Evolutionary conservation across 495 filamentous ascomycete genomes (phyloP).

Genomic region (Neurospora discreta): DNA sequence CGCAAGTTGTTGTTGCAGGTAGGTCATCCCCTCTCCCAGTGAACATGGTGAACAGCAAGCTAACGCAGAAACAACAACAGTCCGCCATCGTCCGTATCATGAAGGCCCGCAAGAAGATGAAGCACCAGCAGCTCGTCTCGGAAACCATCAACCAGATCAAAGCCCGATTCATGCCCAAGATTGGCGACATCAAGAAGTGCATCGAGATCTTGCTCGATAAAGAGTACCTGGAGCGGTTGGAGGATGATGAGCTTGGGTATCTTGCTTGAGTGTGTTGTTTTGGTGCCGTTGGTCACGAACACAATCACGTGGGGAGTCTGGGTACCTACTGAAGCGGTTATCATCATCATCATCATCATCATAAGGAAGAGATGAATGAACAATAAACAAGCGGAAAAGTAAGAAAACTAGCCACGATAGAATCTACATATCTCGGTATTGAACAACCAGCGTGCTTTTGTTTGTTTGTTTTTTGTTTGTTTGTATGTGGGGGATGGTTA

Average conservation of each 20-base stretch:
- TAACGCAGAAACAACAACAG: slow-evolving; percentile 40
- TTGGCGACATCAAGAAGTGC: slow-evolving; percentile 96
- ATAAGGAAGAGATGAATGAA: too few relatives aligned
- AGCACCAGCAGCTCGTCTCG: slow-evolving; percentile 83
- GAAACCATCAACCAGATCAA: slow-evolving; percentile 94
- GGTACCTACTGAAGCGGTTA: too few relatives aligned
- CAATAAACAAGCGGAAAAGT: too few relatives aligned
- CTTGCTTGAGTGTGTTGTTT: slow-evolving; percentile 45
- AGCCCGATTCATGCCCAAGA: slow-evolving; percentile 84
- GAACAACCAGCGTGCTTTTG: too few relatives aligned
- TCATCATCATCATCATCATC: too few relatives aligned
- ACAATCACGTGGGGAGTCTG: not conserved
- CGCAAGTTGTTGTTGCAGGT: slow-evolving; percentile 94
- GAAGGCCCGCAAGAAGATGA: slow-evolving; percentile 98
- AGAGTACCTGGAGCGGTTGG: slow-evolving; percentile 92
- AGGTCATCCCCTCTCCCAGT: not conserved
- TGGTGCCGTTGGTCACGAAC: not conserved
- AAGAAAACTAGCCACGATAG: too few relatives aligned
- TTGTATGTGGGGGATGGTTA: too few relatives aligned
- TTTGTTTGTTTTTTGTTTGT: too few relatives aligned
- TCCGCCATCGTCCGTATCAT: slow-evolving; percentile 98
- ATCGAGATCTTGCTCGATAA: slow-evolving; percentile 99
- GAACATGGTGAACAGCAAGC: not conserved
- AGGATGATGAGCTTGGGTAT: slow-evolving; percentile 89
- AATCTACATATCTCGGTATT: too few relatives aligned